Conservation (phyloP, 2,329 filamentous ascomycete species). For the Cryphonectria parasitica region DNA sequence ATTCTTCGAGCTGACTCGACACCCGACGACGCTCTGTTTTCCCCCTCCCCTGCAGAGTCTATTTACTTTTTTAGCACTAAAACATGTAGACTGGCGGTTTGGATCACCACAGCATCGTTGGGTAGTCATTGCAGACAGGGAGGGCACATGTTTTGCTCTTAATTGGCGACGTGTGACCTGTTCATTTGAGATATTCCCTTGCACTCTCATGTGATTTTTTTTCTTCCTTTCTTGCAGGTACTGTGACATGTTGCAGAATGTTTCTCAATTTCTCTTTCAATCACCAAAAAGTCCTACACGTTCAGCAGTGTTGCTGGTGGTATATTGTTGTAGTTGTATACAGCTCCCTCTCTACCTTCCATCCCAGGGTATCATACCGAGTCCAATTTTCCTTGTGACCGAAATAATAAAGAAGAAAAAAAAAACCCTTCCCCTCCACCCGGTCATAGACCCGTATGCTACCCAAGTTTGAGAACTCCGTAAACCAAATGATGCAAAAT, state of each 20-base stretch:
- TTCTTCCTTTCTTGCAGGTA: too few species aligned
- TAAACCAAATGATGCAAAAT: conserved; percentile 28
- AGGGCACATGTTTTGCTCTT: not conserved
- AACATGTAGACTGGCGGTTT: too few species aligned
- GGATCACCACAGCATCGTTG: too few species aligned
- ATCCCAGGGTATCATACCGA: conserved; percentile 28
- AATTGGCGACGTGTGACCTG: not conserved
- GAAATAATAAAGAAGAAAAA: not conserved
- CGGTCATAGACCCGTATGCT: conserved; percentile 2
- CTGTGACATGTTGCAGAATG: not conserved
- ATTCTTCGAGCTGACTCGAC: not conserved
- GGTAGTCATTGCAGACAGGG: not conserved
- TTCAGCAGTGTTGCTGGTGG: conserved; percentile 27
- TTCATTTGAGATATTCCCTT: not conserved
- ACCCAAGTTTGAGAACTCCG: conserved; percentile 19
- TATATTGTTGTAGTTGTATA: conserved; percentile 20
- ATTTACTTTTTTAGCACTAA: not conserved
- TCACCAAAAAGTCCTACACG: conserved; percentile 16
- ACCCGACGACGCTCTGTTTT: not conserved
- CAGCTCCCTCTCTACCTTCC: conserved; percentile 7
- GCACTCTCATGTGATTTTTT: too few species aligned
- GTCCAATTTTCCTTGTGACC: conserved; percentile 5
- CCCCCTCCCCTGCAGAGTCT: not conserved
- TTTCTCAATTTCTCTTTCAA: not conserved
- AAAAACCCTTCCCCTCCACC: not conserved